These are phyloP conservation scores for Entomortierella chlamydospora DNA, from an alignment of 192 early-diverging fungal species.

Conservation along the genomic window DNA sequence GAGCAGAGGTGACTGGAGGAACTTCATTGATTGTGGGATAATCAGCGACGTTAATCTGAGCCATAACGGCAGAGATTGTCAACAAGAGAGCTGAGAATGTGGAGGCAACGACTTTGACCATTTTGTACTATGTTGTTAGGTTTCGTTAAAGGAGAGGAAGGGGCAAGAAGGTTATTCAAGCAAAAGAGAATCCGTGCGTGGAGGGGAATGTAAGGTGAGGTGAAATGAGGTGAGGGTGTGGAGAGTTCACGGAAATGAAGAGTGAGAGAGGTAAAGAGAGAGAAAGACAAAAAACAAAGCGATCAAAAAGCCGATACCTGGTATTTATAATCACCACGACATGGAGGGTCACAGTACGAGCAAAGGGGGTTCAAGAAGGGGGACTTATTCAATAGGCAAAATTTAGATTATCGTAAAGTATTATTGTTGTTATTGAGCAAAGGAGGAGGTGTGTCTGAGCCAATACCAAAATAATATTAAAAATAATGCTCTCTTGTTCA, in stretches of 20 bases:
- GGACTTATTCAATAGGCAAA: too few relatives aligned
- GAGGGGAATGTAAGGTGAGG: not conserved
- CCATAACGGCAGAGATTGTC: conserved; percentile 40
- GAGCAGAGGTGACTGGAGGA: conserved; percentile 22
- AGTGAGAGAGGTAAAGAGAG: conserved; percentile 1
- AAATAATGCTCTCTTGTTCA: too few relatives aligned
- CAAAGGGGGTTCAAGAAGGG: too few relatives aligned
- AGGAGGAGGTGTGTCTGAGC: too few relatives aligned
- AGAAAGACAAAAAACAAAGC: not conserved
- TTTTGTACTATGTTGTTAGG: too few relatives aligned
- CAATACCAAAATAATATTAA: too few relatives aligned
- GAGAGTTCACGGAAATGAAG: conserved; percentile 3
- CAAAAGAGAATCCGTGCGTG: conserved; percentile 15
- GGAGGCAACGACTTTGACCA: conserved; percentile 40
- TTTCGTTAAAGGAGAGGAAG: conserved; percentile 55
- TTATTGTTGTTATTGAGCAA: too few relatives aligned
- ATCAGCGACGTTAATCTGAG: conserved; percentile 28
- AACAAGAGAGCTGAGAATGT: conserved; percentile 34
- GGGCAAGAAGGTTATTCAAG: conserved; percentile 22
- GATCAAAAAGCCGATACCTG: not conserved
- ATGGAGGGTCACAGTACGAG: too few relatives aligned
- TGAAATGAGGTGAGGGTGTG: not conserved
- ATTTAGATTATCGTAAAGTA: too few relatives aligned
- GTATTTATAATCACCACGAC: conserved; percentile 25
- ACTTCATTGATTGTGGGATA: conserved; percentile 35